Evolutionary conservation across 257 asterid species (phyloP), one percentile per base, ranked within the genome.

Genomic region (Solanum chmielewskii): DNA sequence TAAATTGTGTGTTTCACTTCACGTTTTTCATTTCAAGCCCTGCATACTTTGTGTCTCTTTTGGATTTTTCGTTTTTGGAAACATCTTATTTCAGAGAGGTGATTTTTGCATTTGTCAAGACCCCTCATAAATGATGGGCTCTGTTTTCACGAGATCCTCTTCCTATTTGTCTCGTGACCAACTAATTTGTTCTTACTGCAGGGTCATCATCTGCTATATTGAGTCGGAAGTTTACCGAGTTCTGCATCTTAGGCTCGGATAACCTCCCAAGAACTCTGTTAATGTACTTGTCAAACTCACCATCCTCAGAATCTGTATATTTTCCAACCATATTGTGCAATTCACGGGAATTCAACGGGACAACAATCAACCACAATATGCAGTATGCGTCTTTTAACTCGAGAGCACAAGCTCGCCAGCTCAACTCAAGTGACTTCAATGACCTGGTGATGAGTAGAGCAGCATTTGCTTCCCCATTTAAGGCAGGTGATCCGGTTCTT

Each of bases 211-310:
- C 90, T 84, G 90, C 92, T 47, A 90, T 95, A 20, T 89, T 97
- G 89, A 94, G 95, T 86, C 97, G 99, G 68, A 88, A 90, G 85
- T 93, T 97, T 59, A 69, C 94, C 2, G 98, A 97, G 87, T 94
- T 90, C 90, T 93, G 95, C 92, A 92, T 97, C 87, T 74, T 91
- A 83, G 99, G 99, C 29, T 91, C 93, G 0, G 97, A 95, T 80
- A 97, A 97, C 88, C 90, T 95, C 20, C 98, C 99, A 7, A 93
- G 99, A 81, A 96, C 95, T 25, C 92, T 95, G 2, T 90, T 97
- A 49, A 93, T 95, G 98, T 95, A 95, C 93, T 92, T 95, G 45
- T 90, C 98, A 69, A 97, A 97, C 90, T 93, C 96, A n/a, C 96
- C 93, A 9, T 87, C 90, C 29, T 92, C 99, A 41, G 75, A 92